A percentile compares a stretch with the other conserved stretches of the same genome.
Evolutionary conservation across 2,329 filamentous ascomycete genomes (phyloP).

Genomic region (Diaporthe helianthi): DNA sequence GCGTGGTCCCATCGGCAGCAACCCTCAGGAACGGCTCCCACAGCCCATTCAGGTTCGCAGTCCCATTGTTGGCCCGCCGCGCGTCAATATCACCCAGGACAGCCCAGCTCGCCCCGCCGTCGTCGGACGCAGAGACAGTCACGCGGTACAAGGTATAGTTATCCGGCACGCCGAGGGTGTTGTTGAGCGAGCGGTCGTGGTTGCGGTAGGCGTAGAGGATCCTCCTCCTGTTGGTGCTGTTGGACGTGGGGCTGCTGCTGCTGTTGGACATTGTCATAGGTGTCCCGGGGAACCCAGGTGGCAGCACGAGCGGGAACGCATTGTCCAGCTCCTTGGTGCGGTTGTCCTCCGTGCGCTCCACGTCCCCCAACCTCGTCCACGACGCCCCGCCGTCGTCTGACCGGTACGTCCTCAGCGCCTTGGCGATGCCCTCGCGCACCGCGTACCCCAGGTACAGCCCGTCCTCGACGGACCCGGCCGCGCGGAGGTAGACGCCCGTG

Average conservation of each 20-base stretch:
- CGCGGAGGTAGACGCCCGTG: conserved; percentile 42
- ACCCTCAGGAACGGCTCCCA: conserved; percentile 56
- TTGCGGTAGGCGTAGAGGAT: conserved; percentile 42
- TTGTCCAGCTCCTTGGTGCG: conserved; percentile 44
- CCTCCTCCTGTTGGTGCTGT: not conserved
- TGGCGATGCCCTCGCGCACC: conserved; percentile 37
- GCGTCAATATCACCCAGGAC: conserved; percentile 44
- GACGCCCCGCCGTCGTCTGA: conserved; percentile 42
- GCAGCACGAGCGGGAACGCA: conserved; percentile 39
- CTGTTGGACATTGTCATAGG: not conserved
- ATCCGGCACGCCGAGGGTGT: conserved; percentile 17
- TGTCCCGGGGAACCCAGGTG: not conserved
- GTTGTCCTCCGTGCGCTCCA: conserved; percentile 34
- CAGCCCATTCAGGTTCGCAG: conserved; percentile 43
- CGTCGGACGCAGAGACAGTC: conserved; percentile 50
- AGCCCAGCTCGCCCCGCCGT: conserved; percentile 47
- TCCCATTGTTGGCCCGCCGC: conserved; percentile 34
- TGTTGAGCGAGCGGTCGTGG: conserved; percentile 40
- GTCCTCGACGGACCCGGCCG: conserved; percentile 38
- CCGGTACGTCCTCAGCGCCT: conserved; percentile 38
- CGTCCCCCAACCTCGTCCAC: conserved; percentile 37
- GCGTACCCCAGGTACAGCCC: conserved; percentile 43
- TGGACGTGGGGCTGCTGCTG: not conserved
- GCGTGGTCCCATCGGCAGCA: conserved; percentile 43
- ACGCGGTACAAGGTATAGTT: conserved; percentile 49